Evolutionary conservation across 768 basidiomycete species (phyloP).

Genomic region (Termitomyces sp.): DNA sequence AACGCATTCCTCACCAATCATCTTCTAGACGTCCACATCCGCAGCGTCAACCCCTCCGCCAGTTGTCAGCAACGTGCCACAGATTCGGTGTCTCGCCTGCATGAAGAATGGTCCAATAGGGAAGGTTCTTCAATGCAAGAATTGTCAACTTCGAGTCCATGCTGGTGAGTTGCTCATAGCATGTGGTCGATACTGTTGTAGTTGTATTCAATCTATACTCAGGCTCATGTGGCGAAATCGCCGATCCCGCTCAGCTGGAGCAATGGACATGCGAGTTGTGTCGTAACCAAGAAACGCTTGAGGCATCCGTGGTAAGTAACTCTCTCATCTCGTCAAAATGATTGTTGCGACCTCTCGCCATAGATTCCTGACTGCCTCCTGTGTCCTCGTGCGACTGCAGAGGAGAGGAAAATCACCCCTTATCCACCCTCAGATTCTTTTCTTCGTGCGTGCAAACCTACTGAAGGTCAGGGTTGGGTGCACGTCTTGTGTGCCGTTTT

Average conservation of each 20-base stretch:
- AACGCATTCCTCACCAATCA: neutral
- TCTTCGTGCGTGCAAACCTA: slow-evolving; percentile 79
- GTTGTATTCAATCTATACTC: neutral
- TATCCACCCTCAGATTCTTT: slow-evolving; percentile 55
- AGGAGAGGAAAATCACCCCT: slow-evolving; percentile 41
- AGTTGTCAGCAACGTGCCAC: slow-evolving; percentile 43
- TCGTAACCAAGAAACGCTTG: slow-evolving; percentile 73
- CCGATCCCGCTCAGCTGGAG: slow-evolving; percentile 59
- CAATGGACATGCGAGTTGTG: slow-evolving; percentile 88
- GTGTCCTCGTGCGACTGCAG: slow-evolving; percentile 60
- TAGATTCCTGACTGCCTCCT: slow-evolving; percentile 84
- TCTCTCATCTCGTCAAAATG: neutral
- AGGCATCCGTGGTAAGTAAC: slow-evolving; percentile 70
- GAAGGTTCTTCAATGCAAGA: slow-evolving; percentile 77
- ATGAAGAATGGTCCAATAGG: slow-evolving; percentile 68
- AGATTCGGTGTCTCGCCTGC: slow-evolving; percentile 73
- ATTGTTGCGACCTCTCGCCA: neutral
- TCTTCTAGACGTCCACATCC: slow-evolving; percentile 40
- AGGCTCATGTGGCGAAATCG: slow-evolving; percentile 68
- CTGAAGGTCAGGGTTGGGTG: slow-evolving; percentile 90
- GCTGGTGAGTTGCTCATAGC: slow-evolving; percentile 47
- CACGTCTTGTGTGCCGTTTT: slow-evolving; percentile 90
- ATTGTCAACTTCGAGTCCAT: slow-evolving; percentile 77
- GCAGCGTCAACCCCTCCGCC: slow-evolving; percentile 66
- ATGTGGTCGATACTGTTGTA: neutral